Evolutionary conservation across 1,284 basidiomycete species (phyloP).

Genomic region (Cystobasidium pallidum): DNA sequence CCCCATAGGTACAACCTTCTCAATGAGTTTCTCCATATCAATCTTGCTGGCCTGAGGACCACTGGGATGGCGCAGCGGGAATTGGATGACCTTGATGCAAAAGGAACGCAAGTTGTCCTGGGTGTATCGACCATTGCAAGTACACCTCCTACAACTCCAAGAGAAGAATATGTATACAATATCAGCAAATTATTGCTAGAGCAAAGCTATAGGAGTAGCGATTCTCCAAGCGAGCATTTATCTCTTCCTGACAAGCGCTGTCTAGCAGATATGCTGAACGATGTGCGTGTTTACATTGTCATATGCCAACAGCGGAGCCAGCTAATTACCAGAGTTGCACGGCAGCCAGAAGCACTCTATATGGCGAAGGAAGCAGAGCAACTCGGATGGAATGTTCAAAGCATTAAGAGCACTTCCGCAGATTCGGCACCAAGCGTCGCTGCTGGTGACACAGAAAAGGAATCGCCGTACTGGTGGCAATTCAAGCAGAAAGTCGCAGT

Average conservation of each 20-base stretch:
- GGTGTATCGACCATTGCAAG: conserved; percentile 27
- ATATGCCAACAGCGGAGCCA: too few species aligned
- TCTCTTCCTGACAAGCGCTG: conserved; percentile 11
- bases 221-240: neutral
- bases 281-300: neutral
- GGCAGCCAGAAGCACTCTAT: neutral
- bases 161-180: conserved; percentile 34
- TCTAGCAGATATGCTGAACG: conserved; percentile 20
- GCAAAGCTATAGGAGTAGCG: neutral
- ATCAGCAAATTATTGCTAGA: conserved; percentile 15
- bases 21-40: conserved; percentile 17
- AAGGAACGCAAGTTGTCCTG: conserved; percentile 7
- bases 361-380: conserved; percentile 14
- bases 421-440: too few species aligned
- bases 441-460: neutral
- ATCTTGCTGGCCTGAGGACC: conserved; percentile 23
- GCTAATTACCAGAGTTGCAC: neutral
- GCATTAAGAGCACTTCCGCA: neutral
- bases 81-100: conserved; percentile 26
- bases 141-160: conserved; percentile 14
- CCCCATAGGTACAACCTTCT: conserved; percentile 17
- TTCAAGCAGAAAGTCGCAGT: conserved; percentile 10
- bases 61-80: conserved; percentile 34
- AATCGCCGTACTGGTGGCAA: conserved; percentile 14
- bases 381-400: neutral